Evolutionary conservation across 495 filamentous ascomycete genomes (phyloP), one percentile per base, ranked within the genome.

Genomic region (Penicillium ucsense): DNA sequence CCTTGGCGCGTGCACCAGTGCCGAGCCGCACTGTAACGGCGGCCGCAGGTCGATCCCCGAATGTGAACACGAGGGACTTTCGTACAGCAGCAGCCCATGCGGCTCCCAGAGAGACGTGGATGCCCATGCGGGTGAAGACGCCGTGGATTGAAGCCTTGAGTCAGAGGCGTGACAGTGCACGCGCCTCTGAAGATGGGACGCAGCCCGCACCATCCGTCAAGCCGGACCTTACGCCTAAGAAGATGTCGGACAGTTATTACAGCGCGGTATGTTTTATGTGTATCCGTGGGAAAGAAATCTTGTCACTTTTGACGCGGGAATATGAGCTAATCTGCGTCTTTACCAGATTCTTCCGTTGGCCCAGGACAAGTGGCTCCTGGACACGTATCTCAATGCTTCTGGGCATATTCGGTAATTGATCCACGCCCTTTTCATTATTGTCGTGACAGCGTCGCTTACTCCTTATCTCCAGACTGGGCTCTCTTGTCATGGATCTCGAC

Each of bases 401-500:
- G 83, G 83, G 3, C 76, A 84, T 54, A 79, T 86, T 38, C 70
- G 81, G 72, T 78, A 51, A 20, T 20, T 20, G 39, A 56, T 50
- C 8, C 29, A n/a, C 32, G 11, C 4, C n/a, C 12, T 28, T 34
- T 20, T 20, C 20, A 20, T 20, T 3, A 5, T 8, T 10, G 35
- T 3, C 33, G 9, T 31, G 39, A 44, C 8, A 45, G 10, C 32
- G 31, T 11, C 11, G 12, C 29, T n/a, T 35, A 11, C 35, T 20
- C 20, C 20, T 20, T 2, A 20, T 20, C 20, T 31, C 1, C 43
- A 77, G 78, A 48, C 68, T 89, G 5, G 86, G 86, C 0, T 80
- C 84, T 0, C 62, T 89, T 10, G 75, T 91, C 49, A 89, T 89
- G 81, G 86, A 91, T 48, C 74, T 94, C 6, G 88, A 91, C 66